These are phyloP conservation scores for Rutstroemia sp. DNA, from an alignment of 2,329 filamentous ascomycete species.

Conservation along the genomic window DNA sequence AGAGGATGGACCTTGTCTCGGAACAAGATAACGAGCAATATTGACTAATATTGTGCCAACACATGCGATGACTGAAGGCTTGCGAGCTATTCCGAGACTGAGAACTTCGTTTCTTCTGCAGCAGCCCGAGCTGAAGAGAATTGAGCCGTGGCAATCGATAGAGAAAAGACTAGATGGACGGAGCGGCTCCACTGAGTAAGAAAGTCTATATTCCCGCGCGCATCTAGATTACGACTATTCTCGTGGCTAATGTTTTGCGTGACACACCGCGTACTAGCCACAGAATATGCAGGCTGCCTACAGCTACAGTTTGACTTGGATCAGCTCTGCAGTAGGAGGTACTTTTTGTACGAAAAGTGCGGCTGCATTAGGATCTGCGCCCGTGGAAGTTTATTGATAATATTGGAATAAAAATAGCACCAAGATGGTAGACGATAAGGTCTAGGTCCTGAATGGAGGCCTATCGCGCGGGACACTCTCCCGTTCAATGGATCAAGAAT, in stretches of 20 bases:
- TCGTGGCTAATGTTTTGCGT: neutral
- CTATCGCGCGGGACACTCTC: neutral
- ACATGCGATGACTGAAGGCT: neutral
- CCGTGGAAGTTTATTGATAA: neutral
- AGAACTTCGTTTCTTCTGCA: neutral
- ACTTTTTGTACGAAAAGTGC: neutral
- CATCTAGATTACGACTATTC: neutral
- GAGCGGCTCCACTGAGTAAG: neutral
- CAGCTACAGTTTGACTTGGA: constrained; percentile 1
- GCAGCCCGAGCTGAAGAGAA: neutral
- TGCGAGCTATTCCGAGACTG: neutral
- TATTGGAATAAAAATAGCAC: constrained; percentile 8
- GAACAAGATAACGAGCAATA: neutral
- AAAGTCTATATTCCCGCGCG: neutral
- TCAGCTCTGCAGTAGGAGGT: neutral
- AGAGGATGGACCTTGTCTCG: neutral
- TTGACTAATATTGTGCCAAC: constrained; percentile 4
- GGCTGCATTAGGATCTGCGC: neutral
- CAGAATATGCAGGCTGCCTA: neutral
- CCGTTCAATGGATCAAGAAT: neutral
- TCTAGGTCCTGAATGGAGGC: neutral
- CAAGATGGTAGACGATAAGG: neutral
- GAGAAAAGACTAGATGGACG: neutral
- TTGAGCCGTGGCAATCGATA: neutral
- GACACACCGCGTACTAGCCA: neutral